Percentiles rank a stretch among this genome's conserved stretches.
phyloP scores from a whole-genome alignment of 1,284 basidiomycete species.

The Naganishia liquefaciens region DNA sequence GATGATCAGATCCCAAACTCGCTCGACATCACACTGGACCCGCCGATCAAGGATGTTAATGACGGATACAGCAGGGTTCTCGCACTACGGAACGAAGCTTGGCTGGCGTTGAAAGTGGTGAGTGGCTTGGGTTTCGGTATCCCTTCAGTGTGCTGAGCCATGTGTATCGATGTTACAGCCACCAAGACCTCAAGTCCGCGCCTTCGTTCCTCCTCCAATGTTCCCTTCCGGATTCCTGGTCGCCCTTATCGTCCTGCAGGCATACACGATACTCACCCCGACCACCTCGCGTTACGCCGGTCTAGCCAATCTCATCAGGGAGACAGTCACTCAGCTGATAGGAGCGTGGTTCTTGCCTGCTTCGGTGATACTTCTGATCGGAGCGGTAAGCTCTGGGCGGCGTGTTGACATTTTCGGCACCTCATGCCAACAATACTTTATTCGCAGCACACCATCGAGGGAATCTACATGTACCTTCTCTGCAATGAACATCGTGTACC shows the following conservation, averaged over 20 bases:
- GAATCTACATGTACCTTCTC: slow-evolving; percentile 19
- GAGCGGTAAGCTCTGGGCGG: slow-evolving; percentile 26
- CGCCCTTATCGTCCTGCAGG: slow-evolving; percentile 24
- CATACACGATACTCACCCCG: slow-evolving; percentile 22
- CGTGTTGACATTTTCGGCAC: not conserved
- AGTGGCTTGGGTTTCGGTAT: not conserved
- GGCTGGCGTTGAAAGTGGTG: slow-evolving; percentile 13
- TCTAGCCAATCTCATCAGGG: slow-evolving; percentile 5
- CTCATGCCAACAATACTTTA: not conserved
- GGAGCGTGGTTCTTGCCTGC: slow-evolving; percentile 27
- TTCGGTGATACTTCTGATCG: slow-evolving; percentile 20
- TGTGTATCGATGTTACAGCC: not conserved
- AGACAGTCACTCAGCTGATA: slow-evolving; percentile 3
- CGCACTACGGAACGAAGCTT: slow-evolving; percentile 12
- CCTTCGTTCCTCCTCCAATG: slow-evolving; percentile 13
- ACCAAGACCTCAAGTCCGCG: slow-evolving; percentile 7
- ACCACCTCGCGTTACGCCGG: not conserved
- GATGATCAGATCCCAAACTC: not conserved
- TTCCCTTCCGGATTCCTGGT: slow-evolving; percentile 13
- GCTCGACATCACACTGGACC: slow-evolving; percentile 18
- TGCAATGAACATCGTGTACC: slow-evolving; percentile 25
- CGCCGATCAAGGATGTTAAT: slow-evolving; percentile 22
- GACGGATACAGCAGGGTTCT: slow-evolving; percentile 25
- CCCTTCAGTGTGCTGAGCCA: not conserved
- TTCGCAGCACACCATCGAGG: slow-evolving; percentile 24